phyloP scores from a whole-genome alignment of 352 stramenopile genomes.

The Phytophthora gonapodyides region DNA sequence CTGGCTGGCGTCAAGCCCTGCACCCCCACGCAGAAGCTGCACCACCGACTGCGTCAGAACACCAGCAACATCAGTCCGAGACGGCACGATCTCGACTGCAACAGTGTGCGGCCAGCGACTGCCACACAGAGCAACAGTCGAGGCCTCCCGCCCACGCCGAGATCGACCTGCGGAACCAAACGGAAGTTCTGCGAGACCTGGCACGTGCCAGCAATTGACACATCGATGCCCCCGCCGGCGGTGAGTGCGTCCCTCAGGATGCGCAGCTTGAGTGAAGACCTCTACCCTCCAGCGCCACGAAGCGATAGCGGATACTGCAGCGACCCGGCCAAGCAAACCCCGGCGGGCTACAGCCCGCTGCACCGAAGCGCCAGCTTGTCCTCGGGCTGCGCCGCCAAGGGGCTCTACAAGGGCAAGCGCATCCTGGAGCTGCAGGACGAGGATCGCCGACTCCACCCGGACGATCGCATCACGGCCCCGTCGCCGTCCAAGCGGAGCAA shows the following conservation, averaged over 20 bases:
- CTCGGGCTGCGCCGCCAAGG: conserved; percentile 35
- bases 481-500: conserved; percentile 66
- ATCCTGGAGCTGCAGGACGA: conserved; percentile 81
- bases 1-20: conserved; percentile 49
- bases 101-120: conserved; percentile 19
- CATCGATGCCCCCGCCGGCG: conserved; percentile 18
- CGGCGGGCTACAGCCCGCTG: conserved; percentile 26
- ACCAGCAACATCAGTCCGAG: conserved; percentile 74
- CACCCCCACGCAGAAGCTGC: conserved; percentile 70
- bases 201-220: conserved; percentile 35
- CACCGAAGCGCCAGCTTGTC: conserved; percentile 48
- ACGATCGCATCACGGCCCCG: conserved; percentile 45
- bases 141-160: conserved; percentile 31
- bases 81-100: conserved; percentile 43
- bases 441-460: conserved; percentile 63
- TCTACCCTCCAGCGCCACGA: conserved; percentile 20
- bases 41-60: conserved; percentile 52
- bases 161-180: conserved; percentile 27
- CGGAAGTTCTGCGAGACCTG: conserved; percentile 35
- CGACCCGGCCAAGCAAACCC: conserved; percentile 22
- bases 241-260: conserved; percentile 24
- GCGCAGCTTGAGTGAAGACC: conserved; percentile 51
- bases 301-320: conserved; percentile 45
- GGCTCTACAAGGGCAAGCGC: conserved; percentile 67
- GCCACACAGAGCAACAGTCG: conserved; percentile 8